Conservation (phyloP, 768 basidiomycete genomes). For the Lentinula edodes region DNA sequence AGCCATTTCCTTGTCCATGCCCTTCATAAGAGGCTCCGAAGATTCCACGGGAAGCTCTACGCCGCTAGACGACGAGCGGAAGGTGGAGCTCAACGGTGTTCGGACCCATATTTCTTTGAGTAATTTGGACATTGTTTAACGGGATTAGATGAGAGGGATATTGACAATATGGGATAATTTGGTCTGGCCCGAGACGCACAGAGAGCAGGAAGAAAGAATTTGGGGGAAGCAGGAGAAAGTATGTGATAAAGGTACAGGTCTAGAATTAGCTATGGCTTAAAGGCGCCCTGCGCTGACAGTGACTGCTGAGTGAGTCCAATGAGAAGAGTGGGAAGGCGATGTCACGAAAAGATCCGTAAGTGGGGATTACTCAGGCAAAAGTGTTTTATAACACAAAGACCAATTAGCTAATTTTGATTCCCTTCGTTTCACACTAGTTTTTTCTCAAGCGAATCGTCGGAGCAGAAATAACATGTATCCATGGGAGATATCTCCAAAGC, state of each 20-base stretch:
- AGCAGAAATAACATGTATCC: background rate
- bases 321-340: constrained; percentile 3
- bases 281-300: constrained; percentile 7
- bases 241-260: background rate
- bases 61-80: constrained; percentile 3
- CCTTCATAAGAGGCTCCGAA: constrained; percentile 17
- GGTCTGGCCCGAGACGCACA: background rate
- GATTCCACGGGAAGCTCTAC: constrained; percentile 14
- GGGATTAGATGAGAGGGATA: background rate
- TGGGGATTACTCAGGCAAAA: background rate
- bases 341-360: background rate
- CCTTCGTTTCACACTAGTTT: background rate
- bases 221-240: background rate
- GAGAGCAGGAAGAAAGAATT: background rate
- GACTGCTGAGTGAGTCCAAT: background rate
- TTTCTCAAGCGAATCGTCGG: background rate
- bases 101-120: constrained; percentile 7
- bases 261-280: background rate
- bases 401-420: background rate
- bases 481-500: background rate
- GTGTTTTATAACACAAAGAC: background rate
- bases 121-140: constrained; percentile 1
- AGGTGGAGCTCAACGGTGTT: constrained; percentile 9
- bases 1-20: constrained; percentile 16
- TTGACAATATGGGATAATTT: background rate